phyloP scores from a whole-genome alignment of 1,139 yeast genomes.

The Suzukiozyma palmioleophila region DNA sequence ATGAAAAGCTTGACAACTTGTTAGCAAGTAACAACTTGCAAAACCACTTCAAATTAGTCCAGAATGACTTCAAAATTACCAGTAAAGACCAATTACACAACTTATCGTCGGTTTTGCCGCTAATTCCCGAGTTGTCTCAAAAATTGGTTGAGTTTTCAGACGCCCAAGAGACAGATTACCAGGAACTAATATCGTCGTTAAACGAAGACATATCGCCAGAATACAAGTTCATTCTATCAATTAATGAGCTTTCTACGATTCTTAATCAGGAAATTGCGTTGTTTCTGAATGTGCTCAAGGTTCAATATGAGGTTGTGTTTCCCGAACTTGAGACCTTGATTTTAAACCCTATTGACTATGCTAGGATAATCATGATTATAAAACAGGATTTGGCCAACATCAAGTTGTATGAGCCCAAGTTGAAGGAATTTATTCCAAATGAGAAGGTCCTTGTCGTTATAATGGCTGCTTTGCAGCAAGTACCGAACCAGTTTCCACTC shows the following conservation, averaged over 20 bases:
- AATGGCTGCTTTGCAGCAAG: constrained; percentile 60
- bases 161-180: constrained; percentile 27
- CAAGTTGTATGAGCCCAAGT: constrained; percentile 26
- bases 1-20: constrained; percentile 11
- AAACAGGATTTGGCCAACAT: constrained; percentile 46
- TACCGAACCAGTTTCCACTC: constrained; percentile 22
- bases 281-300: constrained; percentile 48
- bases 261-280: constrained; percentile 52
- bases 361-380: constrained; percentile 47
- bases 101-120: constrained; percentile 21
- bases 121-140: constrained; percentile 22
- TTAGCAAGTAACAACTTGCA: constrained; percentile 9
- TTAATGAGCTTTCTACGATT: constrained; percentile 55
- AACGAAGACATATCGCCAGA: constrained; percentile 36
- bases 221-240: constrained; percentile 46
- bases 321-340: constrained; percentile 68
- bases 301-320: constrained; percentile 57
- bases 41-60: constrained; percentile 10
- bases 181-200: constrained; percentile 29
- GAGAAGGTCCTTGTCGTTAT: constrained; percentile 70
- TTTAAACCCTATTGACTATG: constrained; percentile 62
- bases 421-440: constrained; percentile 43
- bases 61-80: constrained; percentile 15
- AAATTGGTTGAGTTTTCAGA: constrained; percentile 21
- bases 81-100: constrained; percentile 15